Percentiles rank a stretch among this genome's conserved stretches.
Evolutionary conservation across 257 asterid species (phyloP).

Genomic region (Handroanthus guayacan): DNA sequence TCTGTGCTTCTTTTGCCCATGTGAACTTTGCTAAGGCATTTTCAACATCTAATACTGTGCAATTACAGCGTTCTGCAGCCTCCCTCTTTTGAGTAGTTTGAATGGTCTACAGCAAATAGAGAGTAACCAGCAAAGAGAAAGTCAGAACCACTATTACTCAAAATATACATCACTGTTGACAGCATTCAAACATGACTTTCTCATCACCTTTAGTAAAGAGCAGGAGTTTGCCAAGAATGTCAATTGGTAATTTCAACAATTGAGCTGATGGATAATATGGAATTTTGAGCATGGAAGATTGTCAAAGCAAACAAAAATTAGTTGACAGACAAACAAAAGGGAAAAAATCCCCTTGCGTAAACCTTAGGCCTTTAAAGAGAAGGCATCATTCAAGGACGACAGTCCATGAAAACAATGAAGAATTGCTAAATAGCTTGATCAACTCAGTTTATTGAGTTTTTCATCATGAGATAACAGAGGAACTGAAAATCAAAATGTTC

Average conservation of each 20-base stretch:
- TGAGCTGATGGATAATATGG: neutral
- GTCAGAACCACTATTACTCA: conserved; percentile 17
- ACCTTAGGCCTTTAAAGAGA: neutral
- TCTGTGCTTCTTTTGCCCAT: conserved; percentile 90
- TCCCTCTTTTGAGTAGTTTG: conserved; percentile 65
- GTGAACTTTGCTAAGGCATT: conserved; percentile 74
- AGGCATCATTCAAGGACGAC: neutral
- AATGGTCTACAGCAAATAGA: conserved; percentile 58
- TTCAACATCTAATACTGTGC: conserved; percentile 80
- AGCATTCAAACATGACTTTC: conserved; percentile 25
- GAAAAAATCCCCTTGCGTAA: neutral
- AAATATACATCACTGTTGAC: conserved; percentile 8
- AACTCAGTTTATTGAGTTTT: neutral
- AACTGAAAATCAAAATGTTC: conserved; percentile 5
- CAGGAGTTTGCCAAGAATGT: conserved; percentile 17
- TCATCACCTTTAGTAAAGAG: neutral
- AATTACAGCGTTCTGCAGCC: conserved; percentile 77
- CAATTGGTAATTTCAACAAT: conserved; percentile 8
- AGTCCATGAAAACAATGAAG: neutral
- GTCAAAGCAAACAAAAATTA: neutral
- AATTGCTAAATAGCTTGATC: conserved; percentile 14
- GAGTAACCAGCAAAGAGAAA: neutral
- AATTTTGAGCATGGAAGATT: conserved; percentile 8
- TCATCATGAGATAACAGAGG: neutral
- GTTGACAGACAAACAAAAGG: neutral